Evolutionary conservation across 1,139 yeast genomes (phyloP), one percentile per base, ranked within the genome.

Genomic region (Protomyces inundatus): DNA sequence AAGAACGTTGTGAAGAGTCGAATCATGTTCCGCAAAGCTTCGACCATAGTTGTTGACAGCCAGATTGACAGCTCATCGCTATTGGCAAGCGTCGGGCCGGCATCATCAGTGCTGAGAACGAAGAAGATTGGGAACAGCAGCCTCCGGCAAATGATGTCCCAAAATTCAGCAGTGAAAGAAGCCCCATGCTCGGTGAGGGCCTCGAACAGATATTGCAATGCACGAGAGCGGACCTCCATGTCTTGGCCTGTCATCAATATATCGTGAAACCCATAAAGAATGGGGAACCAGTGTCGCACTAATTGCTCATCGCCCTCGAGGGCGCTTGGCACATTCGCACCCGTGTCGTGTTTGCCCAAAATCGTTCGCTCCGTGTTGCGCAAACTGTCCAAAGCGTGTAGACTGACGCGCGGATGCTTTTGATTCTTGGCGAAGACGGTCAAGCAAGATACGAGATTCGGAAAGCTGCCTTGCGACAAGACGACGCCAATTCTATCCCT

Each of bases 1-100:
- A 90, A 93, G 75, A 88, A 91, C 68, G 86, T 88, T 0, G 91
- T 83, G 71, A 91, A 87, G 66, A 95, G 78, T 0, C 88, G 85
- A 69, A 93, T 85, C 87, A 91, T 83, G 71, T 90, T 89, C 73
- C 96, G 84, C 72, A 95, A 79, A 0, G 98, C 98, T 75, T 95
- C 98, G 66, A 95, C 90, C 75, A 95, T 82, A 0, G 98, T 95
- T 0, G 98, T 91, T 0, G 97, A 90, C 62, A 93, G 78, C 98
- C 98, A 95, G 16, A 95, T 96, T 51, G 96, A 88, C 70, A 90
- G 76, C 68, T 88, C 93, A 73, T 93, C 98, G 68, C 84, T 87
- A 57, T 81, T 77, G 67, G 84, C 85, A 69, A 83, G 81, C 65
- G 84, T 83, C 65, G 83, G 82, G 67, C 88, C 81, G 68, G 85